Evolutionary conservation across 2,329 filamentous ascomycete genomes (phyloP).

Genomic region (Capronia coronata): DNA sequence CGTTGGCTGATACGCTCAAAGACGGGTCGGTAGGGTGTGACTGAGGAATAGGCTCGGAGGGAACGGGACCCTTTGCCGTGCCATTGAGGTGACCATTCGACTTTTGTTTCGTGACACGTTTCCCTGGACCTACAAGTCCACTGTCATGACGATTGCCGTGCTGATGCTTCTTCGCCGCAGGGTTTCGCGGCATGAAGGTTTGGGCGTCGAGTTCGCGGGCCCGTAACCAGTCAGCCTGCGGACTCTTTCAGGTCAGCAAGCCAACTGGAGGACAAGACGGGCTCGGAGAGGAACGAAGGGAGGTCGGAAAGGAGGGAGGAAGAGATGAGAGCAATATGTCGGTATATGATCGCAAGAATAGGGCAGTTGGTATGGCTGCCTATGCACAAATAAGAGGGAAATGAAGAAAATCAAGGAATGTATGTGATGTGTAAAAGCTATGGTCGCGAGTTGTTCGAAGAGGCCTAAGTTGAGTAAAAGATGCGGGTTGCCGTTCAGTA

Average conservation of each 20-base stretch:
- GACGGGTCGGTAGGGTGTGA: slow-evolving; percentile 5
- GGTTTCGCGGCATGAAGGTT: slow-evolving; percentile 46
- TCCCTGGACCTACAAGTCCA: slow-evolving; percentile 73
- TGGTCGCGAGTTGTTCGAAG: background rate
- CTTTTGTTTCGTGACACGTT: slow-evolving; percentile 56
- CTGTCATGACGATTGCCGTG: slow-evolving; percentile 77
- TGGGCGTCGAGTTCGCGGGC: slow-evolving; percentile 9
- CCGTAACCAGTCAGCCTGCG: slow-evolving; percentile 29
- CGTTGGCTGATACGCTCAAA: slow-evolving; percentile 9
- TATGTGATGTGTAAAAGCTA: slow-evolving; percentile 1
- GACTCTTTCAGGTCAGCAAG: slow-evolving; percentile 29
- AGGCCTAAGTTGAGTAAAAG: slow-evolving; percentile 1
- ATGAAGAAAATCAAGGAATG: background rate
- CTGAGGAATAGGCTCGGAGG: slow-evolving; percentile 22
- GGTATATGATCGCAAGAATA: background rate
- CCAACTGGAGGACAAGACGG: slow-evolving; percentile 26
- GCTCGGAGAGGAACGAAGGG: slow-evolving; percentile 7
- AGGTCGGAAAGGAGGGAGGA: slow-evolving; percentile 6
- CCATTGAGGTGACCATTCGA: slow-evolving; percentile 52
- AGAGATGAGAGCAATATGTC: slow-evolving; percentile 3
- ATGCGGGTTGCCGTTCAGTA: background rate
- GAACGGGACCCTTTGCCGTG: slow-evolving; percentile 40
- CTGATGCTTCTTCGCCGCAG: slow-evolving; percentile 51
- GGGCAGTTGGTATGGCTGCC: background rate
- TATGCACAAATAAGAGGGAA: slow-evolving; percentile 3